phyloP scores from a whole-genome alignment of 2,329 filamentous ascomycete genomes.

The Aspergillus japonicus region DNA sequence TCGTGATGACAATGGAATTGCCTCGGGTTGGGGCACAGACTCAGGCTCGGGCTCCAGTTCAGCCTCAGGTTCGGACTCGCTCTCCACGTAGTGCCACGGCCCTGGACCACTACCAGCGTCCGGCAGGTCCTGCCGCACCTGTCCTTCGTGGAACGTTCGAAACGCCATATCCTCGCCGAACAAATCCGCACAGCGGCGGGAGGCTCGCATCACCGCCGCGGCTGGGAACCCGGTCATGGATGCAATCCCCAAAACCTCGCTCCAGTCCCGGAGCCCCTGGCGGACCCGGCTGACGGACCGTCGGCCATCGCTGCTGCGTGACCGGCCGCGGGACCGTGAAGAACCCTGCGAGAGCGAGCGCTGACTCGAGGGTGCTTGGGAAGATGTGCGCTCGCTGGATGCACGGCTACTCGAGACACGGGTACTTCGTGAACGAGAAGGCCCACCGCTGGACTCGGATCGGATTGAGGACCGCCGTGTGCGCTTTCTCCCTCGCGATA shows the following conservation, averaged over 20 bases:
- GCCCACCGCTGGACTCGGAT: constrained; percentile 1
- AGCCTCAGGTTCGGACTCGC: constrained; percentile 24
- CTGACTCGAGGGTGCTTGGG: constrained; percentile 7
- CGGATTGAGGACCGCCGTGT: constrained; percentile 17
- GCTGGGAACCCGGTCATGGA: constrained; percentile 69
- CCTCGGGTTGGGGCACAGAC: background rate
- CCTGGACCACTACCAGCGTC: constrained; percentile 19
- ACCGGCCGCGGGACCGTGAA: constrained; percentile 17
- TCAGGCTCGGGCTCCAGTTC: background rate
- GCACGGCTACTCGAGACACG: constrained; percentile 8
- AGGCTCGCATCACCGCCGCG: constrained; percentile 64
- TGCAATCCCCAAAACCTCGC: constrained; percentile 76
- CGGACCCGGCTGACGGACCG: constrained; percentile 13
- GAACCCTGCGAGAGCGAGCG: constrained; percentile 7
- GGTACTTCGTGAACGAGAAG: constrained; percentile 11
- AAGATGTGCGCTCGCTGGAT: constrained; percentile 1
- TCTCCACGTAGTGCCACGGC: constrained; percentile 34
- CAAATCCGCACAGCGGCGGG: constrained; percentile 70
- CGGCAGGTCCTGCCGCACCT: constrained; percentile 12
- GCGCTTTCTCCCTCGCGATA: constrained; percentile 27
- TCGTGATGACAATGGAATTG: constrained; percentile 8
- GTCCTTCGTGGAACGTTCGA: constrained; percentile 52
- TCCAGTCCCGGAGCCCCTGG: constrained; percentile 69
- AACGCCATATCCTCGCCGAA: constrained; percentile 73
- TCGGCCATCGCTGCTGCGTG: constrained; percentile 15